Conservation (phyloP, 2,329 filamentous ascomycete species). For the Byssochlamys sp. region DNA sequence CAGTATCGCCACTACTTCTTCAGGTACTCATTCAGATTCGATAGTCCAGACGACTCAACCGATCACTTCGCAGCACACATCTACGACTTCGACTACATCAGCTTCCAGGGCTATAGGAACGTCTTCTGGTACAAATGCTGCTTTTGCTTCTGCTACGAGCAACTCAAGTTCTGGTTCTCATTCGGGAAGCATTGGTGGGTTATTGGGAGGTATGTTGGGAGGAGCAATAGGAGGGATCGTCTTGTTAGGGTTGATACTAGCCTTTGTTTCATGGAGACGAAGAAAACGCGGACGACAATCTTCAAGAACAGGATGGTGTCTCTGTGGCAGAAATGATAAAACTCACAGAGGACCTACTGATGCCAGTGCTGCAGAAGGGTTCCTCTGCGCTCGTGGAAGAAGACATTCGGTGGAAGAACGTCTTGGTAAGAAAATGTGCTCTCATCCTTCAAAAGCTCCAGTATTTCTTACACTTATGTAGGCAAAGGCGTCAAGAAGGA, state of each 20-base stretch:
- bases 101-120: neutral
- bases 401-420: neutral
- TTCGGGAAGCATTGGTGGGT: neutral
- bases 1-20: neutral
- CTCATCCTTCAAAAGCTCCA: neutral
- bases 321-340: neutral
- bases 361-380: neutral
- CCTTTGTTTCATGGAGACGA: neutral
- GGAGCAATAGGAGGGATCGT: neutral
- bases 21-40: neutral
- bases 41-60: neutral
- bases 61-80: neutral
- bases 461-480: neutral
- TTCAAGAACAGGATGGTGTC: neutral
- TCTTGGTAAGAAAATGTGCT: neutral
- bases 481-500: neutral
- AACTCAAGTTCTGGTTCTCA: neutral
- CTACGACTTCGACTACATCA: neutral
- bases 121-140: neutral
- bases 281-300: neutral
- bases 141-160: neutral
- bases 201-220: neutral
- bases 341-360: neutral
- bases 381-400: neutral
- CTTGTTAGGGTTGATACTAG: neutral